phyloP scores from a whole-genome alignment of 192 early-diverging fungal species.

The Geranomyces michiganensis region DNA sequence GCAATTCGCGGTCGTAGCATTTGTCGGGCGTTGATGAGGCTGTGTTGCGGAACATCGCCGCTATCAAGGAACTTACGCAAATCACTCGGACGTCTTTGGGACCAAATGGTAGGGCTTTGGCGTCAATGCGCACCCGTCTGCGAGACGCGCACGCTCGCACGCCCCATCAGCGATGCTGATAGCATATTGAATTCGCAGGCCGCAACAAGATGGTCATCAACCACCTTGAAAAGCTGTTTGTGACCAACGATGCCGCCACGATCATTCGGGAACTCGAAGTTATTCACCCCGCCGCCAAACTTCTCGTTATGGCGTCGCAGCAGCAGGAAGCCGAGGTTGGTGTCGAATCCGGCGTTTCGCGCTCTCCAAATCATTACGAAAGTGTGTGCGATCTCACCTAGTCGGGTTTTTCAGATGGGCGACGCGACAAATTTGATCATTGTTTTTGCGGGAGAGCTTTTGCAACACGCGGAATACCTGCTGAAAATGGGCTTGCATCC shows the following conservation, averaged over 20 bases:
- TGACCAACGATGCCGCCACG: constrained; percentile 98
- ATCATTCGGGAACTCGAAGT: constrained; percentile 98
- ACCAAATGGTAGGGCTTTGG: constrained; percentile 77
- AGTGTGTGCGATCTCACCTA: background rate
- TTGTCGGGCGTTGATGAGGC: constrained; percentile 96
- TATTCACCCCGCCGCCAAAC: constrained; percentile 94
- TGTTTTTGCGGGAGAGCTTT: constrained; percentile 90
- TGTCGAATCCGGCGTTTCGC: background rate
- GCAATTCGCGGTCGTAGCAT: constrained; percentile 54
- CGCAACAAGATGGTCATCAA: constrained; percentile 99
- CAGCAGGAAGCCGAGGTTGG: constrained; percentile 94
- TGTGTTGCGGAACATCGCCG: constrained; percentile 91
- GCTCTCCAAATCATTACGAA: too few relatives aligned
- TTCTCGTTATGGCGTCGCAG: constrained; percentile 94
- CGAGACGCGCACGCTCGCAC: background rate
- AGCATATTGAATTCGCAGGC: constrained; percentile 46
- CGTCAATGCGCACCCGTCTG: background rate
- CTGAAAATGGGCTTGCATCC: constrained; percentile 95
- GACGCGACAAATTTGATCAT: constrained; percentile 96
- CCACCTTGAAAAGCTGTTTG: constrained; percentile 97
- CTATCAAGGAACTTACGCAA: constrained; percentile 90
- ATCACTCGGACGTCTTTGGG: constrained; percentile 95
- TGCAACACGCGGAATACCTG: constrained; percentile 91
- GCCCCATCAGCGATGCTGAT: background rate
- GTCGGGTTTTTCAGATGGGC: constrained; percentile 63